These are phyloP conservation scores for Malus orientalis DNA, from an alignment of 306 rosid genomes.

Conservation along the genomic window DNA sequence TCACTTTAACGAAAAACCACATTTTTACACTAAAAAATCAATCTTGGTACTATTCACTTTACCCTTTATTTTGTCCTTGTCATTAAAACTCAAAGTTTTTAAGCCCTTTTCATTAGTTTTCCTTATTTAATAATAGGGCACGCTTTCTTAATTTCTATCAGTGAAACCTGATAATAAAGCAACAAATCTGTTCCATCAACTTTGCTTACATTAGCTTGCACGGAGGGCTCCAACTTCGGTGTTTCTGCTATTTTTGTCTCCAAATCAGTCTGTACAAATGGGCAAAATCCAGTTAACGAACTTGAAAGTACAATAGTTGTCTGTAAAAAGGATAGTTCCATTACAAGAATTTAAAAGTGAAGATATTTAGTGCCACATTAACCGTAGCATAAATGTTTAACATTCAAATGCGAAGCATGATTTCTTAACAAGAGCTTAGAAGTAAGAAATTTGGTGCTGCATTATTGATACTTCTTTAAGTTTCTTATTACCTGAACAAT, in stretches of 20 bases:
- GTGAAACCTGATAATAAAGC: constrained; percentile 34
- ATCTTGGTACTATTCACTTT: too few species aligned
- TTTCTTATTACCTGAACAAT: constrained; percentile 46
- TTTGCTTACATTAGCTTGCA: background rate
- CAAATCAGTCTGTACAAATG: constrained; percentile 18
- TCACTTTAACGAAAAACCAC: too few species aligned
- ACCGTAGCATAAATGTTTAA: background rate
- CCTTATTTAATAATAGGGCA: constrained; percentile 24
- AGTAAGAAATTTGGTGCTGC: background rate
- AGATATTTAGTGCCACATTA: background rate
- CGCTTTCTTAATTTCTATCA: constrained; percentile 33
- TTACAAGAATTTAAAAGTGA: background rate
- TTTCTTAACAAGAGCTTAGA: background rate
- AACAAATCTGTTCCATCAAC: constrained; percentile 27
- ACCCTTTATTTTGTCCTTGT: too few species aligned
- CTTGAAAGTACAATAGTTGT: background rate
- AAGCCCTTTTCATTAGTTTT: too few species aligned
- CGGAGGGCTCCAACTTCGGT: background rate
- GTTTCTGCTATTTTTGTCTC: constrained; percentile 16
- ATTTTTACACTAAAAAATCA: too few species aligned
- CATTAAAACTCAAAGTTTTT: too few species aligned
- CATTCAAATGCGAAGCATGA: background rate
- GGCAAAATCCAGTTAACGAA: background rate
- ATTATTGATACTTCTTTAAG: background rate
- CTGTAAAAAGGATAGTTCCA: background rate